Conservation (phyloP, 2,329 filamentous ascomycete genomes). For the Fusarium neocosmosporiellum region DNA sequence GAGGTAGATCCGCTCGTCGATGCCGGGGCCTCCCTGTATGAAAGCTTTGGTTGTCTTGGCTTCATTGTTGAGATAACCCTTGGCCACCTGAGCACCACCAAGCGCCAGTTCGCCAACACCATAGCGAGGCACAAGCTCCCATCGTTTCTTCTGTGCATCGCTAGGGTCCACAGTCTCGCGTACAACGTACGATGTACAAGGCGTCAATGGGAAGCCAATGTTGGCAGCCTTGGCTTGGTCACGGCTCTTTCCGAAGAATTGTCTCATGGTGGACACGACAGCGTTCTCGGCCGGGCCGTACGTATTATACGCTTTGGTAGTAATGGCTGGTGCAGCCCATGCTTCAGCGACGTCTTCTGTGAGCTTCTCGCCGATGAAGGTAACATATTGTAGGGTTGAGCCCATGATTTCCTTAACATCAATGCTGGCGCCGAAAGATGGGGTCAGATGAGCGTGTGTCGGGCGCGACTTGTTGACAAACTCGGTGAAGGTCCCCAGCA, state of each 20-base stretch:
- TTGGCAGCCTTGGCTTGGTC: constrained; percentile 25
- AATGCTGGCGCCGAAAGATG: constrained; percentile 25
- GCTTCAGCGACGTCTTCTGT: constrained; percentile 25
- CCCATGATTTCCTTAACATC: constrained; percentile 18
- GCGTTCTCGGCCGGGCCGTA: constrained; percentile 24
- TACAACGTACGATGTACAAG: constrained; percentile 22
- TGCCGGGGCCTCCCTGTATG: constrained; percentile 14
- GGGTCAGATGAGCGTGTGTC: constrained; percentile 21
- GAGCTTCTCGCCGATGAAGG: constrained; percentile 21
- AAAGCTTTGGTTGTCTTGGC: constrained; percentile 25
- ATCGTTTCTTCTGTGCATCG: too few species aligned
- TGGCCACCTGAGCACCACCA: constrained; percentile 17
- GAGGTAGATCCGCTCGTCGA: constrained; percentile 21
- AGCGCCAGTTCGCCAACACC: constrained; percentile 25
- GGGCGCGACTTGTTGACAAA: constrained; percentile 26
- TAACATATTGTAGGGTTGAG: constrained; percentile 19
- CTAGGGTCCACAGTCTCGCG: constrained; percentile 25
- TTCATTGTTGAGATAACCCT: constrained; percentile 21
- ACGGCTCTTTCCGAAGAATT: constrained; percentile 16
- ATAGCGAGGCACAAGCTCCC: constrained; percentile 27
- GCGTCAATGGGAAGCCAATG: constrained; percentile 13
- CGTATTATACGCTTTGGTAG: constrained; percentile 20
- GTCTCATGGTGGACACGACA: constrained; percentile 21
- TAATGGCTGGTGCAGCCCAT: constrained; percentile 16
- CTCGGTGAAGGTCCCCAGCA: constrained; percentile 21